Base-by-base conservation (phyloP, 495 filamentous ascomycete genomes). In the Hyaloscypha hepaticicola region DNA sequence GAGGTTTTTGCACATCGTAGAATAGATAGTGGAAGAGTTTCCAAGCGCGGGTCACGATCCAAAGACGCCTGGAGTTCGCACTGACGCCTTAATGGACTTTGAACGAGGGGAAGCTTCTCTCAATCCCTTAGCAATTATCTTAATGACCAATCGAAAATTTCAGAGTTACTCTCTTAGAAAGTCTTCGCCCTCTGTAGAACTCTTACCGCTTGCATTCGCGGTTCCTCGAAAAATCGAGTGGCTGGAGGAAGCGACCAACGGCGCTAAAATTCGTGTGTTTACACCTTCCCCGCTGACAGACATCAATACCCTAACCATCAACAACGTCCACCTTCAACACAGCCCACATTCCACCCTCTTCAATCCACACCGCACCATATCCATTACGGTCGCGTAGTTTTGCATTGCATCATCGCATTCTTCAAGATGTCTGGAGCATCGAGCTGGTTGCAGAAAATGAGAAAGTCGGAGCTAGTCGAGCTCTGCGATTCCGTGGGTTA, bases 391-490 rank as follows among this genome's bases (percentile, higher is more conserved):
- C 83, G 83, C 84, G 74, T 79, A 68, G 63, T 63, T 72, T 78
- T 78, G 77, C 82, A 76, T 72, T 69, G 41, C 65, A 63, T 27
- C 53, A 28, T 53, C 58, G 38, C 55, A 59, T 53, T 53, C 27
- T 49, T 65, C 55, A 69, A 65, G 26, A 88, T 89, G 85, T 81
- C 85, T 38, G 74, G 74, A 65, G 78, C 70, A 45, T 77, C 82
- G 53, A 85, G 87, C 69, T 98, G 88, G 87, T 82, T 97, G 70
- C 85, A 87, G 68, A 86, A 87, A 73, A 89, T 96, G 82, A 88
- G 88, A 77, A 98, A 97, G 79, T 79, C 79, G 63, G 91, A 94
- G 65, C 84, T 99, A 56, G 67, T 84, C 41, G 88, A 93, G 67
- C 80, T 96, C 52, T 90, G 90, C 55, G 80, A 90, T 51, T 76